phyloP scores from a whole-genome alignment of 768 basidiomycete genomes.

The Chlorophyllum brunneum region DNA sequence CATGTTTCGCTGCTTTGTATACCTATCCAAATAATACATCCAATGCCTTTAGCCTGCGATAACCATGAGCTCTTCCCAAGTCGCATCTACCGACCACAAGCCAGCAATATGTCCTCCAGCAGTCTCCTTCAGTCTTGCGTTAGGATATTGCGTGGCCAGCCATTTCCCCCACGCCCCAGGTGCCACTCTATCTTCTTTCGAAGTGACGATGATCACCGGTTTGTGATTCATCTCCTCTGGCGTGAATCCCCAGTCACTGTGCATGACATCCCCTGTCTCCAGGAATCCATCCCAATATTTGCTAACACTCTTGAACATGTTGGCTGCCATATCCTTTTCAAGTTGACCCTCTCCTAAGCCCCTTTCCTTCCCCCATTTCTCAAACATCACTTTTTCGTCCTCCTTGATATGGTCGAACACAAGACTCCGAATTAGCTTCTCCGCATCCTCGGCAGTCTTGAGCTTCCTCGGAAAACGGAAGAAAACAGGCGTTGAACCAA shows the following conservation, averaged over 20 bases:
- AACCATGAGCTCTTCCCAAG: slow-evolving; percentile 38
- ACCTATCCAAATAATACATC: too few relatives aligned
- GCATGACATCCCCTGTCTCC: slow-evolving; percentile 35
- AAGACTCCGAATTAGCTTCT: slow-evolving; percentile 32
- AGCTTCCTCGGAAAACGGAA: slow-evolving; percentile 30
- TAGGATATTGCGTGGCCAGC: slow-evolving; percentile 44
- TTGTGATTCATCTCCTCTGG: slow-evolving; percentile 42
- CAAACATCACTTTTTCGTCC: slow-evolving; percentile 35
- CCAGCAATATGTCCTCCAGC: slow-evolving; percentile 48
- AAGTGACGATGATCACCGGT: slow-evolving; percentile 41
- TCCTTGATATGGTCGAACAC: slow-evolving; percentile 33
- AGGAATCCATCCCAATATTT: slow-evolving; percentile 51
- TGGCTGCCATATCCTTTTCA: slow-evolving; percentile 36
- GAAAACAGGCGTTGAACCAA: slow-evolving; percentile 29
- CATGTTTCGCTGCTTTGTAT: too few relatives aligned
- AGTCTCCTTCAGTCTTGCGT: slow-evolving; percentile 35
- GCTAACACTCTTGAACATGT: slow-evolving; percentile 42
- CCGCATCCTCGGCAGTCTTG: slow-evolving; percentile 34
- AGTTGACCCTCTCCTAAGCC: slow-evolving; percentile 40
- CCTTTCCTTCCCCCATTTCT: slow-evolving; percentile 36
- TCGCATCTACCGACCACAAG: slow-evolving; percentile 40
- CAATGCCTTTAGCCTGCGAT: neutral
- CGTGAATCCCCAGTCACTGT: slow-evolving; percentile 49
- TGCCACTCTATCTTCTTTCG: slow-evolving; percentile 37
- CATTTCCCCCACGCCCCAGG: slow-evolving; percentile 44